Evolutionary conservation across 1,284 basidiomycete genomes (phyloP).

Genomic region (Xerocomus nothofagi): DNA sequence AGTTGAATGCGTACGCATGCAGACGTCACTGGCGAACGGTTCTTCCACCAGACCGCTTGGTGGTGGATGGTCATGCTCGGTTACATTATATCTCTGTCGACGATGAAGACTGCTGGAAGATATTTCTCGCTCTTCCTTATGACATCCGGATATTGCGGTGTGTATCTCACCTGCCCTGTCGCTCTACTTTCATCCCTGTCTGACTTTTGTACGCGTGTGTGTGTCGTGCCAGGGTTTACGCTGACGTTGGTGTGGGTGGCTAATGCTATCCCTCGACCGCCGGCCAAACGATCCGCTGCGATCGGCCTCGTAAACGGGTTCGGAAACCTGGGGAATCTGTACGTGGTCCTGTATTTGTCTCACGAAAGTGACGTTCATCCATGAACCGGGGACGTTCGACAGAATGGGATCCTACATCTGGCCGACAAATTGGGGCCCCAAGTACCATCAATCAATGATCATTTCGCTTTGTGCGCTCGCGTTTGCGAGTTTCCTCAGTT

Average conservation of each 20-base stretch:
- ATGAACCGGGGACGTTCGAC: not conserved
- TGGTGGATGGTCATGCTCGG: slow-evolving; percentile 63
- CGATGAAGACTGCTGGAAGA: slow-evolving; percentile 52
- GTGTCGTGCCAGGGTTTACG: slow-evolving; percentile 47
- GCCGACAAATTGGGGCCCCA: slow-evolving; percentile 49
- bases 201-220: not conserved
- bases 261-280: slow-evolving; percentile 63
- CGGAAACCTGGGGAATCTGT: slow-evolving; percentile 35
- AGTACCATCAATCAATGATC: slow-evolving; percentile 55
- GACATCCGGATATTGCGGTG: slow-evolving; percentile 57
- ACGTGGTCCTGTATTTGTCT: slow-evolving; percentile 30
- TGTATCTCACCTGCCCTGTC: slow-evolving; percentile 16
- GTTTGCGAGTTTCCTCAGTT: slow-evolving; percentile 39
- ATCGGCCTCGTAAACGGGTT: slow-evolving; percentile 40
- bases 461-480: slow-evolving; percentile 46
- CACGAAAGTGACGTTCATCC: not conserved
- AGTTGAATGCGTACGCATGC: not conserved
- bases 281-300: slow-evolving; percentile 54
- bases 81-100: slow-evolving; percentile 62
- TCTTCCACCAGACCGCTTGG: slow-evolving; percentile 62
- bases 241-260: slow-evolving; percentile 65
- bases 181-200: not conserved
- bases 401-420: slow-evolving; percentile 56
- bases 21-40: slow-evolving; percentile 65
- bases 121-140: slow-evolving; percentile 70